A percentile compares a stretch with the other conserved stretches of the same genome.
Evolutionary conservation across 257 asterid genomes (phyloP).

Genomic region (Solanum corneliomulleri): DNA sequence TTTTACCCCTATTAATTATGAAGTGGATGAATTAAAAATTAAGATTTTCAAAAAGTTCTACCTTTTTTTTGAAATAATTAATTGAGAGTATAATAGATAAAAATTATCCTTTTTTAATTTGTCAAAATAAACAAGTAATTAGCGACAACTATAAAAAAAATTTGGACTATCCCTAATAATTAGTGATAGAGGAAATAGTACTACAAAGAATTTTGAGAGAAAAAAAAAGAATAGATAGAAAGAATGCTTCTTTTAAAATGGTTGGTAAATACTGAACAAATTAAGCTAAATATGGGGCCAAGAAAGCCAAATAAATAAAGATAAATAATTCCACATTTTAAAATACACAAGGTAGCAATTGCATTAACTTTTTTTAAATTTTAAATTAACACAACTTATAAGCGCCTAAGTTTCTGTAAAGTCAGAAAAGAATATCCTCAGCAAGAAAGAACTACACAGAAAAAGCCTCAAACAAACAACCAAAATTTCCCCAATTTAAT

Average conservation of each 20-base stretch:
- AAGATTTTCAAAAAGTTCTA: no score
- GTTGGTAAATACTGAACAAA: neutral
- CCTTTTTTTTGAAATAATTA: no score
- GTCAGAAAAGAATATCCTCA: conserved; percentile 9
- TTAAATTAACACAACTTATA: neutral
- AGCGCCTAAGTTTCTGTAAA: conserved; percentile 8
- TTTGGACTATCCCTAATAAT: no score
- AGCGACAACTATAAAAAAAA: no score
- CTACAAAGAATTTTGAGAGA: neutral
- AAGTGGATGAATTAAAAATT: no score
- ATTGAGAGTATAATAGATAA: accelerated
- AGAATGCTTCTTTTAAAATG: neutral
- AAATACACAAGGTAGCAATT: neutral
- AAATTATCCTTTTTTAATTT: no score
- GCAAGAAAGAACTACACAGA: conserved; percentile 13
- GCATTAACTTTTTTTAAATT: neutral
- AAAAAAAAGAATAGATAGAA: neutral
- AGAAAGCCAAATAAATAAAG: neutral
- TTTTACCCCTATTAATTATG: no score
- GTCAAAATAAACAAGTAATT: no score
- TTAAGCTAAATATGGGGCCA: neutral
- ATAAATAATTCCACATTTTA: neutral
- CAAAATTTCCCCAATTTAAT: neutral
- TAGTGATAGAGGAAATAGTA: no score
- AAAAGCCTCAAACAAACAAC: conserved; percentile 8